Evolutionary conservation across 306 rosid genomes (phyloP).

Genomic region (Hippophae rhamnoides): DNA sequence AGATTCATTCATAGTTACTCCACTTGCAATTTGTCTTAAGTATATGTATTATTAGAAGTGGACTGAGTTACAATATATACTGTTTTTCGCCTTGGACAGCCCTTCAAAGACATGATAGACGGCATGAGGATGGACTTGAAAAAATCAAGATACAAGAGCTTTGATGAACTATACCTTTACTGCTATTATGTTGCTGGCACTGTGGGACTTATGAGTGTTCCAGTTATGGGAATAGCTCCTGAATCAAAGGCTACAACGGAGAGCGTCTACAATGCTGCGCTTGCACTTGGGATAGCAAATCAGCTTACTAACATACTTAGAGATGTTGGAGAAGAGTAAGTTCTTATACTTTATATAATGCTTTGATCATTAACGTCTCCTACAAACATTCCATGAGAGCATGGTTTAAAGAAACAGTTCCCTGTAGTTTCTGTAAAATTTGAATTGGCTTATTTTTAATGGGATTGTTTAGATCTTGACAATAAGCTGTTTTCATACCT

Average conservation of each 20-base stretch:
- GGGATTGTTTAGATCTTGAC: no score
- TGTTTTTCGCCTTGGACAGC: constrained; percentile 34
- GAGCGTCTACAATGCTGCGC: constrained; percentile 73
- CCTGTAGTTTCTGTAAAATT: not conserved
- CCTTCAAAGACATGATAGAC: constrained; percentile 91
- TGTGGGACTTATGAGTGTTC: constrained; percentile 99
- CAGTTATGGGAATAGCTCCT: constrained; percentile 83
- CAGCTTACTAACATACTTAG: constrained; percentile 95
- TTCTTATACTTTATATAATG: constrained; percentile 4
- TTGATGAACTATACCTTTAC: constrained; percentile 87
- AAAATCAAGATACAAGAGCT: constrained; percentile 74
- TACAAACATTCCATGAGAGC: not conserved
- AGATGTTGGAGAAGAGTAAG: constrained; percentile 99
- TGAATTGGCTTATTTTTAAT: not conserved
- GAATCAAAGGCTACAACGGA: constrained; percentile 80
- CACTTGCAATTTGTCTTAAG: not conserved
- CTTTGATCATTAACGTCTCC: not conserved
- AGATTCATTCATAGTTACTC: not conserved
- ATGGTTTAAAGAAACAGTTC: not conserved
- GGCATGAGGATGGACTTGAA: constrained; percentile 90
- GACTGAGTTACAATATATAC: constrained; percentile 2
- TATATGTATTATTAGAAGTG: not conserved
- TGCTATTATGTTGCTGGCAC: constrained; percentile 99
- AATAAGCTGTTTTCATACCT: no score
- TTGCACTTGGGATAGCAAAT: constrained; percentile 91